Percentiles rank a stretch among this genome's conserved stretches.
Evolutionary conservation across 2,329 filamentous ascomycete species (phyloP).

Genomic region (Colletotrichum sidae): DNA sequence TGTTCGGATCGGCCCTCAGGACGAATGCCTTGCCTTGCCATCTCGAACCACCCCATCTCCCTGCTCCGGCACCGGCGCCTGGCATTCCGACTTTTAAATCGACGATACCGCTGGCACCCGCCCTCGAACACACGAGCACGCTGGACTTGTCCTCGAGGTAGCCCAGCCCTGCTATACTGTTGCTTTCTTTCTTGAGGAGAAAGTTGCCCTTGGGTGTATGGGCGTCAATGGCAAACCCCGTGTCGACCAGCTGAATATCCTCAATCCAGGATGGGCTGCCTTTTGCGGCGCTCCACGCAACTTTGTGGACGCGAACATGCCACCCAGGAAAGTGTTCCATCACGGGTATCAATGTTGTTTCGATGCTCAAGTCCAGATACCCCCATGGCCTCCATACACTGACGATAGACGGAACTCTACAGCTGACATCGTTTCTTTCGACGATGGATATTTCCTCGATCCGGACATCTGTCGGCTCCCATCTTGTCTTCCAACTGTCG

Average conservation of each 20-base stretch:
- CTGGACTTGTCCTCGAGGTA: background rate
- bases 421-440: background rate
- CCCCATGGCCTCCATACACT: conserved; percentile 37
- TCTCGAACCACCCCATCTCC: background rate
- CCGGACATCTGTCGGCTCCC: conserved; percentile 30
- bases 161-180: background rate
- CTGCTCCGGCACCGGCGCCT: background rate
- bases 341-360: conserved; percentile 30
- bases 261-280: conserved; percentile 20
- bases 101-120: conserved; percentile 32
- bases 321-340: conserved; percentile 24
- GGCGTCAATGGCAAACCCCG: conserved; percentile 36
- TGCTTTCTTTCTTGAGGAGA: background rate
- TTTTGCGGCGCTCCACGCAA: conserved; percentile 2
- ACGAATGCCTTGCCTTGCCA: conserved; percentile 11
- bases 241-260: conserved; percentile 32
- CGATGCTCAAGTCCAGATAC: conserved; percentile 25
- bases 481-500: conserved; percentile 32
- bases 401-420: conserved; percentile 9
- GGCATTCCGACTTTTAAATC: background rate
- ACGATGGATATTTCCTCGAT: background rate
- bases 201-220: conserved; percentile 9
- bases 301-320: conserved; percentile 35
- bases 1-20: conserved; percentile 38
- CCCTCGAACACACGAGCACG: conserved; percentile 19